phyloP scores from a whole-genome alignment of 306 rosid species.

The Lithocarpus polystachyus region DNA sequence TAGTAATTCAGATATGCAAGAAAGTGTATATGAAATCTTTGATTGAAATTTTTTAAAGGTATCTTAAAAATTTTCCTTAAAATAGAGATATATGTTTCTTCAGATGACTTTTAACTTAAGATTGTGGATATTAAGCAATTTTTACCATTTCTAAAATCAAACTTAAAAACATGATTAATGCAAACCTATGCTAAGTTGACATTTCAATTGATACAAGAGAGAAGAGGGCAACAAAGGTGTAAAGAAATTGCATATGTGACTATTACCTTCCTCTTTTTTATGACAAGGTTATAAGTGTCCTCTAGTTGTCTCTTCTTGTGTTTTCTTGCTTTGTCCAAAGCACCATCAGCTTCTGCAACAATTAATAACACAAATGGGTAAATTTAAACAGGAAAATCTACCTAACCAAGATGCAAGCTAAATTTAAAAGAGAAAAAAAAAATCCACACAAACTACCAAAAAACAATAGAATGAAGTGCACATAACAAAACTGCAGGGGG shows the following conservation, averaged over 20 bases:
- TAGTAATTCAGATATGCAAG: not conserved
- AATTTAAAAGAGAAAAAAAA: conserved; percentile 8
- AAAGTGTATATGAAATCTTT: not conserved
- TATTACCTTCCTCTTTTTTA: conserved; percentile 89
- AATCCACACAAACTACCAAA: not conserved
- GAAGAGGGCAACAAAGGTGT: not conserved
- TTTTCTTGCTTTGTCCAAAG: conserved; percentile 97
- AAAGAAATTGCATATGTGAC: not conserved
- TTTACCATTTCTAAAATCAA: not conserved
- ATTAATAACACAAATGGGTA: conserved; percentile 14
- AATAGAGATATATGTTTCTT: not conserved
- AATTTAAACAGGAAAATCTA: conserved; percentile 17
- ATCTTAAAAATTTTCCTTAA: not conserved
- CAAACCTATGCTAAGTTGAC: not conserved
- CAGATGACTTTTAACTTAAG: not conserved
- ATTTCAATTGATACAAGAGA: not conserved
- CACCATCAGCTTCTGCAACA: conserved; percentile 96
- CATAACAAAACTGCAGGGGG: not conserved
- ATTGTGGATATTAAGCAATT: not conserved
- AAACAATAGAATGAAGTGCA: not conserved
- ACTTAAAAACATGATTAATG: not conserved
- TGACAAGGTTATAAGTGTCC: conserved; percentile 86
- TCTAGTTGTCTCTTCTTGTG: conserved; percentile 97
- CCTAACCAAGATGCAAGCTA: not conserved
- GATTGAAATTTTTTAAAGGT: not conserved